Base-by-base conservation (phyloP, 257 asterid genomes). In the Pogostemon cablin region DNA sequence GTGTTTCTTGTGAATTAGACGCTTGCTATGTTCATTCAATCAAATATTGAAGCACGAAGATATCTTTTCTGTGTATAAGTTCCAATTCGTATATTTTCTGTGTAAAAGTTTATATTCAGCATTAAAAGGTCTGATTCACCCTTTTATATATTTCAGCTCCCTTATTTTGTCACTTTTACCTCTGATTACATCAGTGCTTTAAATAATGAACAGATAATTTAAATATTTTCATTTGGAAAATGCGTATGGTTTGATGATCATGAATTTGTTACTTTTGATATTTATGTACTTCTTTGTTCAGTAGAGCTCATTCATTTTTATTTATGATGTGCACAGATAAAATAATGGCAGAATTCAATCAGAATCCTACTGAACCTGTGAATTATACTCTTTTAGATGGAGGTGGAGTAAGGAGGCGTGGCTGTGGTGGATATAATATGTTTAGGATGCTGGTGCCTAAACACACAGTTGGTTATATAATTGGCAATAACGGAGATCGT, bases 401-500 rank as follows among this genome's bases (percentile, higher is more conserved):
- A 71, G 87, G 80, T 53, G 83, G 77, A 55, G 89, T 86, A 48
- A 91, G 84, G 82, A 89, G 98, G 98, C 98, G 25, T 0, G 25
- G 25, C 25, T 20, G 25, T 20, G 25, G 96, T 62, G 96, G 98
- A 62, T 96, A 91, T 81, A 84, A 88, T 61, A 81, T 91, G 50
- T 91, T 86, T 75, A 87, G 98, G 72, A 86, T 91, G 80, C 59
- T 91, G 83, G 96, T 91, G 25, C 98, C 96, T 65, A 84, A 93
- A 41, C 96, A 91, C 68, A 91, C 89, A 84, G 98, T 91, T 73
- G 96, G 96, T 62, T 71, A 93, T 73, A 88, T 91, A 74, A 89
- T 91, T 82, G 98, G 98, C 53, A 96, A 95, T 64, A 91, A 91
- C 76, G 98, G 98, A 62, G 98, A 91, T 74, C 89, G 58, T 76